Evolutionary conservation across 768 basidiomycete species (phyloP), one percentile per base, ranked within the genome.

Genomic region (Boletus sp.): DNA sequence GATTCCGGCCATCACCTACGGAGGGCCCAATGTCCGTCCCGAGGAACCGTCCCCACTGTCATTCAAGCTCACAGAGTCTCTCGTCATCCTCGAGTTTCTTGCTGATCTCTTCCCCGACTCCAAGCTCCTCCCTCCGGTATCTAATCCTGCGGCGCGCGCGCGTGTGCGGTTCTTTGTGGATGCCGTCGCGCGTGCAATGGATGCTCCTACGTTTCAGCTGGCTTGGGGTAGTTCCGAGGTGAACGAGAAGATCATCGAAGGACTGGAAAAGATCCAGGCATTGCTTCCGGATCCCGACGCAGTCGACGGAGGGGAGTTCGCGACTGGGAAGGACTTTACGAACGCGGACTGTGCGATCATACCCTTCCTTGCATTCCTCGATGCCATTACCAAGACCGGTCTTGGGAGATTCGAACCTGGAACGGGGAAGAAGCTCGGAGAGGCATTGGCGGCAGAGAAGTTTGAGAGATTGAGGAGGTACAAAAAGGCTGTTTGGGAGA

Each of bases 91-190:
- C 56, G 83, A 88, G 66, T 83, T 88, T 70, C 66, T 87, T 54
- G 84, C 83, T 11, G 86, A 87, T 63, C 66, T 87, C 37, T 80
- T 73, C 66, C 78, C 80, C 0, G 61, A 75, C 37, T 75, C 78
- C 4, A 30, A 50, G 35, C 74, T 86, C 47, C 77, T 84, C 10
- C 86, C 86, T 2, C 60, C 61, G 1, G 28, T 12, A 1, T 67
- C 72, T 4, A 79, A 84, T 64, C 82, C 84, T 3, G 74, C 83
- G 36, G 61, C 63, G 4, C 81, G 84, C 5, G 36, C 87, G 17
- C 75, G 78, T 55, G 81, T 75, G 7, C 82, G 85, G 17, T 81
- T 86, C 71, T 84, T 87, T 71, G 79, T 84, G 67, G 82, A 87
- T 55, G 71, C 74, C 7, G 76, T 82, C 18, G 70, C 75, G 1